A percentile compares a stretch with the other conserved stretches of the same genome.
Evolutionary conservation across 306 rosid genomes (phyloP).

Genomic region (Delonix regia): DNA sequence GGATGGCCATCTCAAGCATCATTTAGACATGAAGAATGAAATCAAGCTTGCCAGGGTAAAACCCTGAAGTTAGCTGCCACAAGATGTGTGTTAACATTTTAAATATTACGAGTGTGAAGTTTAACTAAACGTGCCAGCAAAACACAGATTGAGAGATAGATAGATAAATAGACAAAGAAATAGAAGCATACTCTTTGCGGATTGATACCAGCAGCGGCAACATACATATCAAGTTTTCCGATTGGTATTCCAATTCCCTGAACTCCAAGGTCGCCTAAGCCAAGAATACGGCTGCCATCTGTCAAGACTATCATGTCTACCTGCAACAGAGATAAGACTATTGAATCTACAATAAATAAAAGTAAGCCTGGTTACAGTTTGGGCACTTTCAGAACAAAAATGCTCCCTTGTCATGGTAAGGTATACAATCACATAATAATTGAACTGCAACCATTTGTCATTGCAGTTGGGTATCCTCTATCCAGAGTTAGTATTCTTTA

Average conservation of each 20-base stretch:
- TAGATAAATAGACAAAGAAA: conserved; percentile 13
- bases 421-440: background rate
- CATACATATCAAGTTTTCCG: conserved; percentile 97
- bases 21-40: conserved; percentile 24
- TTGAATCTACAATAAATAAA: conserved; percentile 17
- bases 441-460: conserved; percentile 11
- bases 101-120: background rate
- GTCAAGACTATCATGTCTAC: conserved; percentile 99
- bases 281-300: conserved; percentile 99
- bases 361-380: background rate
- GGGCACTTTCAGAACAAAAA: conserved; percentile 3
- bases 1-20: conserved; percentile 21
- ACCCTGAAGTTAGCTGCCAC: conserved; percentile 18
- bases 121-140: conserved; percentile 14
- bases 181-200: conserved; percentile 81
- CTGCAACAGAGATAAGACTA: conserved; percentile 57
- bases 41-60: conserved; percentile 1
- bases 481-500: background rate
- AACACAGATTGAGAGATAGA: conserved; percentile 11
- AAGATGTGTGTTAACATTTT: background rate
- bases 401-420: background rate
- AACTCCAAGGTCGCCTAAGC: conserved; percentile 99
- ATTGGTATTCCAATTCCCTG: conserved; percentile 99
- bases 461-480: background rate
- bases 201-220: conserved; percentile 98